phyloP scores from a whole-genome alignment of 257 asterid genomes.

The Primulina huaijiensis region DNA sequence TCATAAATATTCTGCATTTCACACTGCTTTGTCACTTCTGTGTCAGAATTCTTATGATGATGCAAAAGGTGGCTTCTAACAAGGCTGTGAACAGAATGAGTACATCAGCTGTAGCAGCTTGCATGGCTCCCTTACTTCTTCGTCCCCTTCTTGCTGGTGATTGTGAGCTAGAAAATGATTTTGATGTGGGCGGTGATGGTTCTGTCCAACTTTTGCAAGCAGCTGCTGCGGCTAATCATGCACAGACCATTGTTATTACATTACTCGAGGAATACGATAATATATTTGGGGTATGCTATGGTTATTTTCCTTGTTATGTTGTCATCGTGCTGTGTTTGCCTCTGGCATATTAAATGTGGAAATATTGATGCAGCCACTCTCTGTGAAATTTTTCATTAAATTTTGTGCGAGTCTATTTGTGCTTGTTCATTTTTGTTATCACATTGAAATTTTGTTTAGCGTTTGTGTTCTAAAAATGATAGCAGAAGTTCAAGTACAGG shows the following conservation, averaged over 20 bases:
- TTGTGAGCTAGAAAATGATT: conserved; percentile 71
- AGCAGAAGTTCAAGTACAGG: neutral
- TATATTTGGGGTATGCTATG: conserved; percentile 80
- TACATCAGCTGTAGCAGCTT: conserved; percentile 97
- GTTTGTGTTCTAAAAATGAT: conserved; percentile 9
- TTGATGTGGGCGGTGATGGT: conserved; percentile 82
- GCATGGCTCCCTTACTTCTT: conserved; percentile 99
- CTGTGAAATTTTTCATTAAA: neutral
- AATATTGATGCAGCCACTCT: neutral
- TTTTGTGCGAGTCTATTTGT: neutral
- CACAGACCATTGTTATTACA: conserved; percentile 92
- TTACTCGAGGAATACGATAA: conserved; percentile 84
- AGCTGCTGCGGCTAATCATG: conserved; percentile 99
- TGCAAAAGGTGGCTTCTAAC: conserved; percentile 76
- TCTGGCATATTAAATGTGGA: neutral
- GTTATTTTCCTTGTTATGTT: neutral
- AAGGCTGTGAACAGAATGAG: conserved; percentile 89
- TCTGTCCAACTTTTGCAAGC: conserved; percentile 93
- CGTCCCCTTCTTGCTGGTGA: conserved; percentile 98
- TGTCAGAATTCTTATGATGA: conserved; percentile 86
- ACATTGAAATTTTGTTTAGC: neutral
- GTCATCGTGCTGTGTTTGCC: conserved; percentile 20
- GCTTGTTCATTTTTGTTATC: conserved; percentile 1
- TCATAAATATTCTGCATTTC: conserved; percentile 12
- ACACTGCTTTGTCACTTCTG: conserved; percentile 20